Base-by-base conservation (phyloP, 1,284 basidiomycete genomes). In the Trametes pubescens region DNA sequence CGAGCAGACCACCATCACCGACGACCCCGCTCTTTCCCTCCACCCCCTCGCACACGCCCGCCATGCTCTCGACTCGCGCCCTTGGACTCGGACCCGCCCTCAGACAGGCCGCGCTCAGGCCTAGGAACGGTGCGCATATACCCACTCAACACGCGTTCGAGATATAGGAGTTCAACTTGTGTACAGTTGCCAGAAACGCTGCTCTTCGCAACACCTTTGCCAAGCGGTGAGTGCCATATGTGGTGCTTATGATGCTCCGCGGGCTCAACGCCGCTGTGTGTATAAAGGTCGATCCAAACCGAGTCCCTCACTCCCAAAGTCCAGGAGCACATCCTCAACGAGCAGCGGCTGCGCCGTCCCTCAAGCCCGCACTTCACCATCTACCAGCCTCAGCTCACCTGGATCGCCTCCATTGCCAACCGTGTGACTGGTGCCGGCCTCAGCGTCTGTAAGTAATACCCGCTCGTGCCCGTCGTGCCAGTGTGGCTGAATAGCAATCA, bases 331-430 rank as follows among this genome's bases (percentile, higher is more conserved):
- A 88, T 97, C 67, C 82, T 99, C 68, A 97, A 99, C 83, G 77
- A 86, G 68, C 96, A 98, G 78, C 89, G 97, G 68, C 80, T 92
- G 56, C 81, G 84, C 55, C 91, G 97, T 34, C 97, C 98, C 21
- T 91, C 85, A 62, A 93, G 91, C 72, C 97, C 98, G 24, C 95
- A 98, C 78, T 92, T 96, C 73, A 94, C 94, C 54, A 98, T 99
- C 79, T 99, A 99, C 82, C 93, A 98, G 78, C 95, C 95, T 22
- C 96, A 98, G 78, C 79, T 95, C 51, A 99, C 97, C 48, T 98
- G 94, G 94, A 43, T 91, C 61, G 84, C 80, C 3, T 98, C 95
- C 16, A 95, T 97, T 73, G 85, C 85, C 35, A 91, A 99, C 81
- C 92, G 97, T 77, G 79, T 87, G 52, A 94, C 95, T 7, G 97